phyloP scores from a whole-genome alignment of 2,329 filamentous ascomycete genomes.

The Blastomyces emzantsi region DNA sequence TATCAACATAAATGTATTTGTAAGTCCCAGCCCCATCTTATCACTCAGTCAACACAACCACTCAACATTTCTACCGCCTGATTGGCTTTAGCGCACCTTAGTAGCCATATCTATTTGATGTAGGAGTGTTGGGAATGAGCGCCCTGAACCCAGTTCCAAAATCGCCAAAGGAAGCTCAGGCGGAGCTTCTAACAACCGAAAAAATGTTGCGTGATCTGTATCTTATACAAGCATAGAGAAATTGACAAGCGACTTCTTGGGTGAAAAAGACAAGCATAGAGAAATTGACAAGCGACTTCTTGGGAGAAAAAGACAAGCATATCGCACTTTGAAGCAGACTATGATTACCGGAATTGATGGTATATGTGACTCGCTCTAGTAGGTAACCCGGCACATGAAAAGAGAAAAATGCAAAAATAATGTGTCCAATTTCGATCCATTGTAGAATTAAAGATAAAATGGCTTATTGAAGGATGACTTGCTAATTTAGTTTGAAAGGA shows the following conservation, averaged over 20 bases:
- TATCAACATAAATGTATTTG: not conserved
- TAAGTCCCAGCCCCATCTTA: not conserved
- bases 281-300: too few species aligned
- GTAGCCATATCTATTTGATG: not conserved
- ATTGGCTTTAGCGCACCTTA: not conserved
- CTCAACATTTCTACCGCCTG: not conserved
- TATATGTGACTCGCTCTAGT: not conserved
- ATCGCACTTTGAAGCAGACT: too few species aligned
- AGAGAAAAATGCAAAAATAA: not conserved
- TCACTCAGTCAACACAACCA: not conserved
- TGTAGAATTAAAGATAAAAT: not conserved
- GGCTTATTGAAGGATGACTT: not conserved
- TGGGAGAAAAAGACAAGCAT: too few species aligned
- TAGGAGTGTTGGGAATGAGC: not conserved
- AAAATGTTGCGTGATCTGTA: too few species aligned
- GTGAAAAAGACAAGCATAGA: too few species aligned
- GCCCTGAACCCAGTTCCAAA: not conserved
- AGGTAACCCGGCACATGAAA: not conserved
- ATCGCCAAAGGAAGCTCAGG: too few species aligned
- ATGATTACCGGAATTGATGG: too few species aligned
- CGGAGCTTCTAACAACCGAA: too few species aligned
- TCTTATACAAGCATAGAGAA: too few species aligned
- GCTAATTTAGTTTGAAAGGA: not conserved
- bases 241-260: too few species aligned
- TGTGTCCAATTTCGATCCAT: not conserved